Evolutionary conservation across 1,284 basidiomycete genomes (phyloP).

Genomic region (Schizophyllum amplum): DNA sequence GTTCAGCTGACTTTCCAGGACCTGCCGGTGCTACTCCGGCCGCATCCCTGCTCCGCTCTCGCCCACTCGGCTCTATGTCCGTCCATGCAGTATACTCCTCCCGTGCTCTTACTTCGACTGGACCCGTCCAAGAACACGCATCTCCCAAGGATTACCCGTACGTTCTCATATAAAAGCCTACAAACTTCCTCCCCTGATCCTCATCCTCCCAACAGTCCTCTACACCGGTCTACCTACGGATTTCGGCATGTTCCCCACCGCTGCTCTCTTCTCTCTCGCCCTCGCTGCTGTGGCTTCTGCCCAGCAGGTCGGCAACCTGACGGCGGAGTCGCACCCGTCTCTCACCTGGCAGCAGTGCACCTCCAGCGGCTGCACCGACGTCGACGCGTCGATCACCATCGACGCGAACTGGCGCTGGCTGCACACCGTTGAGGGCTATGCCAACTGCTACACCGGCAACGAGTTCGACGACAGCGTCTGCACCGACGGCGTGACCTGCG

Average conservation of each 20-base stretch:
- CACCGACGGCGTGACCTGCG: conserved; percentile 38
- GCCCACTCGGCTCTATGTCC: not conserved
- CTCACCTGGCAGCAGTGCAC: conserved; percentile 33
- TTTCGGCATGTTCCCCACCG: conserved; percentile 11
- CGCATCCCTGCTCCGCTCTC: not conserved
- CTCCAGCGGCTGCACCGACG: conserved; percentile 30
- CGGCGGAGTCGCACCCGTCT: conserved; percentile 32
- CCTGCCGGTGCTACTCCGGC: not conserved
- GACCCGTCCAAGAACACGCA: not conserved
- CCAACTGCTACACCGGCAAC: conserved; percentile 53
- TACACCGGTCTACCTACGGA: not conserved
- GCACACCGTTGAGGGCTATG: conserved; percentile 32
- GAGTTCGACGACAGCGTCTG: conserved; percentile 41
- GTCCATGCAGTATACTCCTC: not conserved
- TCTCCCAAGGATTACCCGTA: not conserved
- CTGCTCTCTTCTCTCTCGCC: conserved; percentile 10
- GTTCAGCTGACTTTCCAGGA: not conserved
- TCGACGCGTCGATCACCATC: conserved; percentile 29
- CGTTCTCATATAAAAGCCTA: not conserved
- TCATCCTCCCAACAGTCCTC: not conserved
- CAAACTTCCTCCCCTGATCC: not conserved
- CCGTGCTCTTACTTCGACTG: not conserved
- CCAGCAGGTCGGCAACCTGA: conserved; percentile 28
- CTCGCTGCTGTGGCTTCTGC: conserved; percentile 9
- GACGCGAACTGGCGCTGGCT: conserved; percentile 50